Base-by-base conservation (phyloP, 345 rosid genomes). In the Rubroshorea leprosula region DNA sequence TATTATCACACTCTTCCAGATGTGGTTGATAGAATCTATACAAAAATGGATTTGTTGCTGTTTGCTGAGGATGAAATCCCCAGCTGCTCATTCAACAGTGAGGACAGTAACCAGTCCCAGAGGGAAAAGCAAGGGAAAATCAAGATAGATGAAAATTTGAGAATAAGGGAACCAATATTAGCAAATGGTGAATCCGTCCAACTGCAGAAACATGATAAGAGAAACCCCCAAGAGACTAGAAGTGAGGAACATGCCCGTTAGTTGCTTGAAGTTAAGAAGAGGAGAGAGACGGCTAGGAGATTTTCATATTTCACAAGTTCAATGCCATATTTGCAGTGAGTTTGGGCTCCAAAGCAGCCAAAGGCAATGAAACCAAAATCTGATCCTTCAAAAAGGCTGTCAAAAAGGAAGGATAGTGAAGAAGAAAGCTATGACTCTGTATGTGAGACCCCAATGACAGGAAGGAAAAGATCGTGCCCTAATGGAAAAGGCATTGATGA, bases 251-350 rank as follows among this genome's bases (percentile, higher is more conserved):
- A 72, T 63, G 75, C 78, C 16, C 68, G 44, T 35, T 78, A 74
- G 76, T 60, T 83, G 58, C 56, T 74, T 24, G 80, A 79, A 72
- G 97, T 96, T 62, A 86, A 72, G 62, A 76, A 78, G 48, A 78
- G 73, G 67, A 85, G 97, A 70, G 89, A 89, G 71, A 74, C 94
- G 71, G 97, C 96, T 61, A 71, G 84, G 54, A 79, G 90, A 49
- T 83, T 89, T 67, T 75, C 94, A 46, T 83, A 91, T 49, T 84
- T 81, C 74, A 79, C 95, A 16, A 92, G 87, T 57, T 78, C 96
- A 89, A 72, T 71, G 71, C 97, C 96, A n/a, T 89, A 93, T 74
- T 77, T 93, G 63, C 89, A 74, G 68, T 76, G 87, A 74, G 96
- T 93, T 49, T 93, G 97, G 96, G 96, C 88, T 23, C 92, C 97